Base-by-base conservation (phyloP, 768 basidiomycete species). In the Russula olivacea region DNA sequence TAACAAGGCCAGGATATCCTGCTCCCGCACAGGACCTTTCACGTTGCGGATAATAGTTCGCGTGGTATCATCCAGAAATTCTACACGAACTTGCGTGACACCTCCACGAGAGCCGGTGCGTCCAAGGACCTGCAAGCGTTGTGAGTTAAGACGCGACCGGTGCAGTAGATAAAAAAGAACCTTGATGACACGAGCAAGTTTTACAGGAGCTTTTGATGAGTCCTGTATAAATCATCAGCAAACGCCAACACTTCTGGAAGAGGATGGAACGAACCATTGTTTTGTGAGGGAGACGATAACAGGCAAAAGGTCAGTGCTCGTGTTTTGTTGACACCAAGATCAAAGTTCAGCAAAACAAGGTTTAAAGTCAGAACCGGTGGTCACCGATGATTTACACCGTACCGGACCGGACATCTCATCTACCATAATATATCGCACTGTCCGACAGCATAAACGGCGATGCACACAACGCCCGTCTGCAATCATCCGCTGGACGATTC, bases 11-110 rank as follows among this genome's bases (percentile, higher is more conserved):
- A 99, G 83, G 73, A 98, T 97, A 75, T 99, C 97, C 76, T 94
- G 85, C 78, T 93, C 89, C 67, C 92, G 81, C 64, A 98, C 95
- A 65, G 97, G 96, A 0, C 97, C 97, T 78, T 98, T 98, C 69
- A 98, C 96, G 80, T 99, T 99, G 58, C 96, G 91, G 77, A 98
- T 96, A 77, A 99, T 97, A 69, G 91, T 89, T 71, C 96, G 90
- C 68, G 87, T 85, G 59, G 91, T 85, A 76, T 98, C 95, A 75
- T 98, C 96, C 89, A 98, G 88, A 81, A 99, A 97, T 75, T 98
- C 97, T 69, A 99, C 97, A 69, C 96, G 93, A 78, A 98, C 95
- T 81, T 98, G 95, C 65, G 94, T 98, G 72, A 98, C 94, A 80
- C 96, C 96, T 79, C 96, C 96, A 75, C 96, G 92, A 71, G 95